Evolutionary conservation across 2,329 filamentous ascomycete genomes (phyloP), one percentile per base, ranked within the genome.

Genomic region (Cryphonectria nitschkei): DNA sequence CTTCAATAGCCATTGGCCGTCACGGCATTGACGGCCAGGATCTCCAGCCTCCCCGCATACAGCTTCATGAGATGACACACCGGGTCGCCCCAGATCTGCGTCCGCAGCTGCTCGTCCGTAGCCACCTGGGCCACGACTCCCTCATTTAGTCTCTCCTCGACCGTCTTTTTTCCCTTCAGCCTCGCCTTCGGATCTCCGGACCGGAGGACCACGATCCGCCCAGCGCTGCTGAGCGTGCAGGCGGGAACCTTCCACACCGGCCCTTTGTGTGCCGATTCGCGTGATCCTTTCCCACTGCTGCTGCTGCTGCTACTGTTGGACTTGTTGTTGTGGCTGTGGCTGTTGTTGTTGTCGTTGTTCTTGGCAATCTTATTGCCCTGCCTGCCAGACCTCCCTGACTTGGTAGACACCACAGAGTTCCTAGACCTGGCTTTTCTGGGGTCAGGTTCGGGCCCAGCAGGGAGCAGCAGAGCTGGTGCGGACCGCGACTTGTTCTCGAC

Each of bases 71-170:
- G 85, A 81, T 97, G 94, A 78, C 90, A 92, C 60, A 93, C 83
- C 0, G 93, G 92, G 78, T 97, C 93, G 0, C 94, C 94, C 87
- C 94, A 97, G 4, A 97, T 84, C 0, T 94, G 86, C 1, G 84
- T 86, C 34, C 91, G 83, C 66, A 97, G 80, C 77, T 92, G 84
- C 60, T 90, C 87, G 74, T 96, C 92, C 0, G 83, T 87, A 11
- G 91, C 87, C 13, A 90, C 85, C 73, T 90, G 90, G 1, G 93
- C 93, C 63, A 92, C 87, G 0, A 94, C 87, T 5, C 89, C 87
- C 65, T 91, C 86, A 70, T 81, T 80, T 29, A 90, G 80, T 58
- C 84, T 79, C 72, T 87, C 84, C 63, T 82, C 81, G 0, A 86
- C 79, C 54, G 83, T 87, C 77, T 84, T 85, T 74, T 83, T 82